phyloP scores from a whole-genome alignment of 495 filamentous ascomycete genomes.

The Penicillium canescens region DNA sequence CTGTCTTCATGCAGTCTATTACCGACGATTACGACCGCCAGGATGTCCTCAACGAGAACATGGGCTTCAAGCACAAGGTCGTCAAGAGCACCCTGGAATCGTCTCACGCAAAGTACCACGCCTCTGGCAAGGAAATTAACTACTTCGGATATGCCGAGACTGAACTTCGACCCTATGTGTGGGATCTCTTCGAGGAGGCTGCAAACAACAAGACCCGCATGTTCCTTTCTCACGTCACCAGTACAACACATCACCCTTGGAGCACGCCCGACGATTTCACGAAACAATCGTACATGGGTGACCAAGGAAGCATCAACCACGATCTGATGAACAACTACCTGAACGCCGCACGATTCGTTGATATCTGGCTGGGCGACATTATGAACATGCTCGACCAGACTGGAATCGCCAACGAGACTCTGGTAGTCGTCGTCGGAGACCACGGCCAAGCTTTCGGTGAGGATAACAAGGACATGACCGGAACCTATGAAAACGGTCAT shows the following conservation, averaged over 20 bases:
- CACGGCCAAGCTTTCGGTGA: slow-evolving; percentile 44
- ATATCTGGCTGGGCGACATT: slow-evolving; percentile 48
- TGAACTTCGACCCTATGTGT: slow-evolving; percentile 41
- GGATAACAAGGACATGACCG: slow-evolving; percentile 35
- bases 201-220: slow-evolving; percentile 42
- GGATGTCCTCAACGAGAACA: slow-evolving; percentile 32
- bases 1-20: slow-evolving; percentile 48
- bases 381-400: slow-evolving; percentile 46
- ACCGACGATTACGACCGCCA: slow-evolving; percentile 48
- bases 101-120: slow-evolving; percentile 27
- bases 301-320: slow-evolving; percentile 28
- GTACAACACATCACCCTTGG: slow-evolving; percentile 50
- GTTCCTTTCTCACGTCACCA: slow-evolving; percentile 49
- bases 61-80: slow-evolving; percentile 41
- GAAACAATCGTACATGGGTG: slow-evolving; percentile 35
- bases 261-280: slow-evolving; percentile 33
- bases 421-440: slow-evolving; percentile 51
- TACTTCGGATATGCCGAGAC: slow-evolving; percentile 50
- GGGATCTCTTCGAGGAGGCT: slow-evolving; percentile 41
- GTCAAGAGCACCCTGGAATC: slow-evolving; percentile 32
- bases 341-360: slow-evolving; percentile 42
- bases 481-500: slow-evolving; percentile 47
- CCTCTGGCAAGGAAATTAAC: slow-evolving; percentile 37
- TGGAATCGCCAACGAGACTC: slow-evolving; percentile 50
- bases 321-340: slow-evolving; percentile 40